These are phyloP conservation scores for Colletotrichum plurivorum DNA, from an alignment of 2,329 filamentous ascomycete genomes.

Conservation along the genomic window DNA sequence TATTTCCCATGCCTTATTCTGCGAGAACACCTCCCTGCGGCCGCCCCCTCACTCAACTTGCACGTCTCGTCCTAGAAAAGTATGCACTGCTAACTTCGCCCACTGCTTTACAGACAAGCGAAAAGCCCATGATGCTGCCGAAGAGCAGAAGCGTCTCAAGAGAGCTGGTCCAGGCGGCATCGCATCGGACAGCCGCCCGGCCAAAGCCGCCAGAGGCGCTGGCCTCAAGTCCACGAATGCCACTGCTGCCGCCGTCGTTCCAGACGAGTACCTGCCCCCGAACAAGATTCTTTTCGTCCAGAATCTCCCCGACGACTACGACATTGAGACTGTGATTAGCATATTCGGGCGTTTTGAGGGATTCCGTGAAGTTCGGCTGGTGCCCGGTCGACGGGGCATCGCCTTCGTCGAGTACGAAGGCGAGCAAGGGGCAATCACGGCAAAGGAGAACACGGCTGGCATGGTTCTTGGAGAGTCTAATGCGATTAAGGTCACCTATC, in stretches of 20 bases:
- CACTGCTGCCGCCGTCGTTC: conserved; percentile 79
- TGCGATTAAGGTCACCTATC: conserved; percentile 95
- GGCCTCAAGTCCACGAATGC: conserved; percentile 84
- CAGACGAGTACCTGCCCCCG: conserved; percentile 97
- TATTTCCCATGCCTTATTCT: conserved; percentile 1
- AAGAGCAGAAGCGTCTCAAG: conserved; percentile 84
- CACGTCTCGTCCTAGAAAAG: not conserved
- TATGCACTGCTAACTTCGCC: conserved; percentile 4
- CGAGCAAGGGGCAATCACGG: conserved; percentile 89
- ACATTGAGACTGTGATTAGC: conserved; percentile 81
- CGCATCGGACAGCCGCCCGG: conserved; percentile 67
- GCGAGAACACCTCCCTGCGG: not conserved
- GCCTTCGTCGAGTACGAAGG: conserved; percentile 97
- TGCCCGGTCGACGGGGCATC: conserved; percentile 88
- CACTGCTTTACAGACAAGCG: conserved; percentile 69
- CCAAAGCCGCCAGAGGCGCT: conserved; percentile 78
- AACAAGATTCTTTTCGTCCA: conserved; percentile 98
- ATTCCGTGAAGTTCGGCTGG: conserved; percentile 91
- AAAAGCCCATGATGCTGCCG: conserved; percentile 84
- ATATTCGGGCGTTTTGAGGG: conserved; percentile 94
- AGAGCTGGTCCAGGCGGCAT: conserved; percentile 62
- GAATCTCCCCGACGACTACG: conserved; percentile 90
- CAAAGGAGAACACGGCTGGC: conserved; percentile 92
- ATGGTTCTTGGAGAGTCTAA: conserved; percentile 80
- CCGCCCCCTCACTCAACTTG: not conserved